Evolutionary conservation across 768 basidiomycete genomes (phyloP), one percentile per base, ranked within the genome.

Genomic region (Nevesoporus exiguus): DNA sequence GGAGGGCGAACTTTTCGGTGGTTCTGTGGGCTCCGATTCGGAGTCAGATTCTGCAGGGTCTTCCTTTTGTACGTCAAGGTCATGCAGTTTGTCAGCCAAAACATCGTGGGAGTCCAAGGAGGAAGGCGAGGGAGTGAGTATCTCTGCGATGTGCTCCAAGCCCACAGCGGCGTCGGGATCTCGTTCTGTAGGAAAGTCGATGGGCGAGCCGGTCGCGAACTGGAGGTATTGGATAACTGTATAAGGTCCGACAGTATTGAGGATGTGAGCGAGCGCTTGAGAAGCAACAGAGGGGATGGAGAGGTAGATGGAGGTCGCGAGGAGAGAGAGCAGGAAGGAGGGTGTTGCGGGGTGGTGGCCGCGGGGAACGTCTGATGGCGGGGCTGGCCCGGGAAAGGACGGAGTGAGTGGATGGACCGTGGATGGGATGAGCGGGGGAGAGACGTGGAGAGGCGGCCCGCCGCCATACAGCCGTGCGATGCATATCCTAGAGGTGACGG

Each of bases 401-500:
- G 86, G 76, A 0, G 90, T 90, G 47, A 96, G 77, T 2, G 93
- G 93, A 33, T 86, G 75, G 2, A 75, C 64, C 3, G 84, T 66
- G 0, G 85, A 85, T 3, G 93, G 85, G 50, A 87, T 75, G 31
- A 90, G 71, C 21, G 78, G 73, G 0, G 84, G 77, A 17, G 85
- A 80, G 47, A 94, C 74, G 61, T 84, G 77, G 36, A 96, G 76
- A 0, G 77, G 76, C 13, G 94, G 93, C 0, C 91, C 88, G 17
- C 90, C 88, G 22, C 93, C 91, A 63, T 96, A 97, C 7, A 97
- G 78, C 36, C 88, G 81, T 9, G 94, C 81, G 49, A 96, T 82
- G 70, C 91, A 93, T 59, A 95, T 74, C 71, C 92, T 94, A 55
- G 42, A 52, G 40, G 17, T 7, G 11, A 21, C n/a, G n/a, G 41